Percentiles rank a stretch among this genome's conserved stretches.
phyloP scores from a whole-genome alignment of 306 rosid genomes.

The Boehmeria nivea region DNA sequence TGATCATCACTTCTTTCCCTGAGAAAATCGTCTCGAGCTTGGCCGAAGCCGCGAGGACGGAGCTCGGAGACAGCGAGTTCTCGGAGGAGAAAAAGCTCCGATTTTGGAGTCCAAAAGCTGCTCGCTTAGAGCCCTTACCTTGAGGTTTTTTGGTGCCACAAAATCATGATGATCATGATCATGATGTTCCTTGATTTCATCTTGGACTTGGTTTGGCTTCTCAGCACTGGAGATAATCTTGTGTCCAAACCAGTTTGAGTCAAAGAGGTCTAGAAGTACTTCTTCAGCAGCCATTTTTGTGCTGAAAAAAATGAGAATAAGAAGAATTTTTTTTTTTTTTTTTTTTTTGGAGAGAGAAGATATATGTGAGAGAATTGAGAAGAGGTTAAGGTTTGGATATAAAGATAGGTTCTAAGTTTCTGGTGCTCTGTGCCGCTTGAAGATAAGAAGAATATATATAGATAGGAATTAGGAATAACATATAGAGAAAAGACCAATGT shows the following conservation, averaged over 20 bases:
- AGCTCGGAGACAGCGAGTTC: conserved; percentile 28
- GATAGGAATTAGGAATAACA: background rate
- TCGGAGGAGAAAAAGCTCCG: conserved; percentile 19
- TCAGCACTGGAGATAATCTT: conserved; percentile 28
- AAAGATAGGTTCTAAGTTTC: background rate
- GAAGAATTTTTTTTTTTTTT: background rate
- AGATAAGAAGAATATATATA: conserved; percentile 5
- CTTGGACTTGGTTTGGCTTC: conserved; percentile 8
- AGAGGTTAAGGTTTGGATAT: background rate
- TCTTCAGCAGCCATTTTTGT: conserved; percentile 40
- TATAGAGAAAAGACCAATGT: no score
- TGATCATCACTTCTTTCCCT: conserved; percentile 27
- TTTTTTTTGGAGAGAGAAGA: background rate
- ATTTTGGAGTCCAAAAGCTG: conserved; percentile 22
- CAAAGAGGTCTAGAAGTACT: conserved; percentile 44
- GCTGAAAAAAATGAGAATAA: no score
- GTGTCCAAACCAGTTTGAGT: conserved; percentile 53
- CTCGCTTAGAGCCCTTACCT: conserved; percentile 46
- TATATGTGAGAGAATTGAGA: background rate
- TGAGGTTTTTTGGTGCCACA: conserved; percentile 13
- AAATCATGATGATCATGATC: background rate
- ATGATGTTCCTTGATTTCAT: background rate
- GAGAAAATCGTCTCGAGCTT: conserved; percentile 49
- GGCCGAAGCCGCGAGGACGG: conserved; percentile 23
- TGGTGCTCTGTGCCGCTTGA: conserved; percentile 4